A percentile compares a stretch with the other conserved stretches of the same genome.
These are phyloP conservation scores for Chondrus crispus DNA, from an alignment of 23 red algal genomes.

Conservation along the genomic window DNA sequence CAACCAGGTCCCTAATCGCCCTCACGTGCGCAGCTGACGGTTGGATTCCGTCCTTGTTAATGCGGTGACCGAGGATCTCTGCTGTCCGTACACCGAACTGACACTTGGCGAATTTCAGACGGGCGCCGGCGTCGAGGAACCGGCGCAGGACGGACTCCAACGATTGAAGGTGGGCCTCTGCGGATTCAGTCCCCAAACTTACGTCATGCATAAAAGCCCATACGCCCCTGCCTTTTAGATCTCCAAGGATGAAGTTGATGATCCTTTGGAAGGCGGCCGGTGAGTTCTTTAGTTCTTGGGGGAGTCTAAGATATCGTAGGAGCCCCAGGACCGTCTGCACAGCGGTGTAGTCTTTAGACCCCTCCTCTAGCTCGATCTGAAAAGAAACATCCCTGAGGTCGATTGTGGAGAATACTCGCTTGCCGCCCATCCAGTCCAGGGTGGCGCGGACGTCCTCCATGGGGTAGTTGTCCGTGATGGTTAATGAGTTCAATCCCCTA, in stretches of 20 bases:
- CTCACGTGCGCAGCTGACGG: too few relatives aligned
- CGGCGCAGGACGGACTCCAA: neutral
- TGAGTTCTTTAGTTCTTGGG: neutral
- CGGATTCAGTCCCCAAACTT: neutral
- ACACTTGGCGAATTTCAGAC: constrained; percentile 26
- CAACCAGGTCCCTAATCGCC: too few relatives aligned
- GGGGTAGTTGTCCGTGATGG: neutral
- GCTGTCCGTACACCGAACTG: too few relatives aligned
- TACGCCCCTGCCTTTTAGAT: neutral
- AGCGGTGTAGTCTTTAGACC: neutral
- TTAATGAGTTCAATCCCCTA: neutral
- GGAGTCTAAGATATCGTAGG: neutral
- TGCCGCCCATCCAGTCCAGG: neutral
- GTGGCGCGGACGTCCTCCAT: neutral
- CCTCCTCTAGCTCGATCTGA: neutral
- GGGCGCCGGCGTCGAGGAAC: neutral
- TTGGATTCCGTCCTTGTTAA: too few relatives aligned
- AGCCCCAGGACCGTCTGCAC: constrained; percentile 37
- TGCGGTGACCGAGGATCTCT: too few relatives aligned
- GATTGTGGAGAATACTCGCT: constrained; percentile 4
- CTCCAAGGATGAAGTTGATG: neutral
- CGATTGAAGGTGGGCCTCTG: neutral
- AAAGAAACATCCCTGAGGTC: neutral
- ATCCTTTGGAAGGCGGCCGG: neutral
- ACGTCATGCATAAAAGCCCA: neutral